Percentiles rank a stretch among this genome's conserved stretches.
These are phyloP conservation scores for Flaveria sonorensis DNA, from an alignment of 129 eudicot genomes.

Conservation along the genomic window DNA sequence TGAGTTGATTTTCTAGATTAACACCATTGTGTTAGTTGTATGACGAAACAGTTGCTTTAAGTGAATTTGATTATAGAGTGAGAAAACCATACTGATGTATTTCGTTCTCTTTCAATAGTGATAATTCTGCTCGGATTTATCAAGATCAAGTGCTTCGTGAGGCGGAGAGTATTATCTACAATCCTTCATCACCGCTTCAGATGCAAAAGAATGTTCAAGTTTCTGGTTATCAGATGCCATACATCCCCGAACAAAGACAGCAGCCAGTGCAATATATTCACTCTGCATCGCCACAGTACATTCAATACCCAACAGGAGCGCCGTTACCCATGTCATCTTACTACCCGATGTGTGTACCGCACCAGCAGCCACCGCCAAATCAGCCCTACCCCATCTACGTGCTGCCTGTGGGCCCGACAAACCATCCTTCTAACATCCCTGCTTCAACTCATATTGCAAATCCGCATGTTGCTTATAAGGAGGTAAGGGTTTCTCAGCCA, in stretches of 20 bases:
- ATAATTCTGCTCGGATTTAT: conserved; percentile 41
- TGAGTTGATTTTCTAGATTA: conserved; percentile 4
- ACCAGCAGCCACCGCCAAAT: conserved; percentile 44
- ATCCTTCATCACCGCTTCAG: conserved; percentile 45
- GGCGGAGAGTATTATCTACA: conserved; percentile 47
- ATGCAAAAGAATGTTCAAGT: conserved; percentile 45
- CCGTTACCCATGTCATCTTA: conserved; percentile 59
- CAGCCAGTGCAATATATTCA: conserved; percentile 58
- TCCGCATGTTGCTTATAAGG: conserved; percentile 45
- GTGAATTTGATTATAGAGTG: not conserved
- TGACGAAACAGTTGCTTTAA: conserved; percentile 9
- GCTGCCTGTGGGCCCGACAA: conserved; percentile 54
- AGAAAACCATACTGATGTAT: conserved; percentile 6
- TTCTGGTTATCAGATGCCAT: conserved; percentile 53
- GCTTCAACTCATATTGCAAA: conserved; percentile 33
- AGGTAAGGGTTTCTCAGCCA: conserved; percentile 36
- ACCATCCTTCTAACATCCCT: conserved; percentile 55
- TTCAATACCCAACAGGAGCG: conserved; percentile 58
- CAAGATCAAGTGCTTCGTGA: conserved; percentile 55
- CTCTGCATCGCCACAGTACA: conserved; percentile 53
- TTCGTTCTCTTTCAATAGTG: conserved; percentile 40
- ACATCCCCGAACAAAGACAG: conserved; percentile 49
- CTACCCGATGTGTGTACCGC: conserved; percentile 62
- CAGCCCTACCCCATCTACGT: conserved; percentile 71
- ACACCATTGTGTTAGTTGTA: not conserved